Conservation (phyloP, 345 rosid species). For the Salix viminalis region DNA sequence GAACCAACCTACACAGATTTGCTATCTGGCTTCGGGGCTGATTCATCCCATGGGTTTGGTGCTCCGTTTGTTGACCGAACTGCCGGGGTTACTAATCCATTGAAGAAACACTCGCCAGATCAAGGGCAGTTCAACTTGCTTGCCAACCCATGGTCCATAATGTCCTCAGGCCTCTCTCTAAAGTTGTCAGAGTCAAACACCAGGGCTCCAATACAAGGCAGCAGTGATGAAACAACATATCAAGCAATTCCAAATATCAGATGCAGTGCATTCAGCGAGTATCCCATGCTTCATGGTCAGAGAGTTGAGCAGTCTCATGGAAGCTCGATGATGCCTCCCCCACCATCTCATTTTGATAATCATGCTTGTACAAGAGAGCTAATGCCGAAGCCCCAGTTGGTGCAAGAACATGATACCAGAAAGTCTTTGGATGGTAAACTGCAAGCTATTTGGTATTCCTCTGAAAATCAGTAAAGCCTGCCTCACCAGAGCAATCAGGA, state of each 20-base stretch:
- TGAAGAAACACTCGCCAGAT: slow-evolving; percentile 18
- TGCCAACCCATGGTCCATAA: slow-evolving; percentile 28
- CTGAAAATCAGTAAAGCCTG: slow-evolving; percentile 22
- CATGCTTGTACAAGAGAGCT: slow-evolving; percentile 10
- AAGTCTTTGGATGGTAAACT: slow-evolving; percentile 33
- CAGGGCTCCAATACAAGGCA: slow-evolving; percentile 23
- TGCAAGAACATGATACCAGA: slow-evolving; percentile 23
- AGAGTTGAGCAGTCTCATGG: slow-evolving; percentile 24
- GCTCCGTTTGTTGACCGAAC: slow-evolving; percentile 18
- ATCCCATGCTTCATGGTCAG: slow-evolving; percentile 14
- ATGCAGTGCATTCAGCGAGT: slow-evolving; percentile 21
- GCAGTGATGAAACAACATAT: slow-evolving; percentile 13
- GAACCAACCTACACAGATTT: slow-evolving; percentile 33
- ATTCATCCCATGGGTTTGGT: slow-evolving; percentile 22
- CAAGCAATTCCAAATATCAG: slow-evolving; percentile 19
- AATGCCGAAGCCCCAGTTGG: slow-evolving; percentile 8
- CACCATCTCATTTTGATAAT: slow-evolving; percentile 22
- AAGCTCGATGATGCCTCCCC: slow-evolving; percentile 34
- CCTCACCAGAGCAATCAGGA: slow-evolving; percentile 14
- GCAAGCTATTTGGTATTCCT: slow-evolving; percentile 51
- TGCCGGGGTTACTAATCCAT: slow-evolving; percentile 8
- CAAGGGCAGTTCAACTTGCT: slow-evolving; percentile 28
- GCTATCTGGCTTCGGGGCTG: slow-evolving; percentile 34
- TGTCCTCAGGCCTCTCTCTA: slow-evolving; percentile 24
- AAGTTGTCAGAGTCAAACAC: slow-evolving; percentile 30